Conservation (phyloP, 805 yeast genomes). For the Starmerella scarabaei region DNA sequence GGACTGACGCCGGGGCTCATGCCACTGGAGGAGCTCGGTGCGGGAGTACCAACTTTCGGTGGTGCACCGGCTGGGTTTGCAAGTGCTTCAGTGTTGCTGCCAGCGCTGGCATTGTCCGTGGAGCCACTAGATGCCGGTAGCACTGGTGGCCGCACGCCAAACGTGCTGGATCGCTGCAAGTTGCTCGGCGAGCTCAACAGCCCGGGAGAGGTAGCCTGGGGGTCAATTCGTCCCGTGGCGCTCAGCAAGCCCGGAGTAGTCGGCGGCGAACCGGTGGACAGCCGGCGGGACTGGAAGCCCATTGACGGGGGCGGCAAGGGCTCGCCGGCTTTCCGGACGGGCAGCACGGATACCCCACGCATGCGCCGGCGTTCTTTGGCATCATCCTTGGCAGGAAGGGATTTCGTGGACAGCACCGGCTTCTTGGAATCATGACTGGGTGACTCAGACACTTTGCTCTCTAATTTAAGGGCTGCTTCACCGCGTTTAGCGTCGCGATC, state of each 20-base stretch:
- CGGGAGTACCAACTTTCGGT: background rate
- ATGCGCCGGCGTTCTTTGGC: background rate
- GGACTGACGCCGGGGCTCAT: background rate
- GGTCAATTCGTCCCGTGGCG: no score
- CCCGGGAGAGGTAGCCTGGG: no score
- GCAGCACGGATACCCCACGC: slow-evolving; percentile 12
- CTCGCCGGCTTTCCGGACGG: slow-evolving; percentile 1
- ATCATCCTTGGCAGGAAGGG: no score
- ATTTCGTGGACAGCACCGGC: no score
- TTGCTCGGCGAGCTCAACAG: no score
- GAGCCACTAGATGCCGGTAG: no score
- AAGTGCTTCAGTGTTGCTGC: background rate
- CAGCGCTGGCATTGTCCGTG: background rate
- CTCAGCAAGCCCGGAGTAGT: no score
- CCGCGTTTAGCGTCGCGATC: no score
- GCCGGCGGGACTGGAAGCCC: background rate
- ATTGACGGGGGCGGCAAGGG: background rate
- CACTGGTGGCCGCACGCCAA: background rate
- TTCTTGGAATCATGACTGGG: no score
- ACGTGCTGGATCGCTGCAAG: background rate
- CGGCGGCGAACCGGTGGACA: background rate
- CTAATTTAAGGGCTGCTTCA: no score
- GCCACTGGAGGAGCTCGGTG: background rate
- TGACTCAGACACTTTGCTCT: no score
- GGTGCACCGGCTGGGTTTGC: no score